phyloP scores from a whole-genome alignment of 2,329 filamentous ascomycete genomes.

The Diaporthe sp. region DNA sequence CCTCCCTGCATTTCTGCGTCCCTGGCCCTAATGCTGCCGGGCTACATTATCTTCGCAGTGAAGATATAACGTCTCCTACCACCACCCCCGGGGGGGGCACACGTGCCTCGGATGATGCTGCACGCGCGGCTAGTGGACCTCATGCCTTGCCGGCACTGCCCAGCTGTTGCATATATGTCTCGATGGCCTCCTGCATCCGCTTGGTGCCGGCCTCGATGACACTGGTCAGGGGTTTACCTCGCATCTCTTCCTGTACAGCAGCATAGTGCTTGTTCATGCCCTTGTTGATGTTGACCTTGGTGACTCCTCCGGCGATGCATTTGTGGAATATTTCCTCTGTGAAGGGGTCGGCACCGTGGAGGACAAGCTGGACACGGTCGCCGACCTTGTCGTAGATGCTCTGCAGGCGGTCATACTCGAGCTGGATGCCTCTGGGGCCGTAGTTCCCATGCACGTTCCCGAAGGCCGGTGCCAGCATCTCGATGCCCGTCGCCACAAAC shows the following conservation, averaged over 20 bases:
- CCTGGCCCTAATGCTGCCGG: not conserved
- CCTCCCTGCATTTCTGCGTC: not conserved
- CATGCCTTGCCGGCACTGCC: constrained; percentile 57
- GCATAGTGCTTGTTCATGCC: constrained; percentile 61
- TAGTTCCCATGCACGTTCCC: constrained; percentile 83
- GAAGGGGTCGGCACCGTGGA: constrained; percentile 62
- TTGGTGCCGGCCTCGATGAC: constrained; percentile 59
- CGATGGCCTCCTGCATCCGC: constrained; percentile 59
- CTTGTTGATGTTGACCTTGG: constrained; percentile 64
- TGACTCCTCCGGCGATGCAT: constrained; percentile 57
- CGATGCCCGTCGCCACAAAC: constrained; percentile 77
- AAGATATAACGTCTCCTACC: too few relatives aligned
- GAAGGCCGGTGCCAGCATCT: constrained; percentile 80
- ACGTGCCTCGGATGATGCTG: not conserved
- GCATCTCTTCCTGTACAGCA: constrained; percentile 55
- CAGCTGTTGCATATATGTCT: constrained; percentile 57
- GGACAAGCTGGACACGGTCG: constrained; percentile 56
- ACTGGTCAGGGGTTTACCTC: constrained; percentile 56
- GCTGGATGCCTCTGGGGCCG: constrained; percentile 69
- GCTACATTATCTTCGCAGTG: too few relatives aligned
- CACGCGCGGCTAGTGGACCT: constrained; percentile 19
- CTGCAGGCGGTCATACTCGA: constrained; percentile 67
- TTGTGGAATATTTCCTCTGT: constrained; percentile 54
- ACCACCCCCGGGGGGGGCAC: too few relatives aligned
- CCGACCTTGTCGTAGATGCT: constrained; percentile 55